Conservation (phyloP, 768 basidiomycete species). For the Suillus weaverae region DNA sequence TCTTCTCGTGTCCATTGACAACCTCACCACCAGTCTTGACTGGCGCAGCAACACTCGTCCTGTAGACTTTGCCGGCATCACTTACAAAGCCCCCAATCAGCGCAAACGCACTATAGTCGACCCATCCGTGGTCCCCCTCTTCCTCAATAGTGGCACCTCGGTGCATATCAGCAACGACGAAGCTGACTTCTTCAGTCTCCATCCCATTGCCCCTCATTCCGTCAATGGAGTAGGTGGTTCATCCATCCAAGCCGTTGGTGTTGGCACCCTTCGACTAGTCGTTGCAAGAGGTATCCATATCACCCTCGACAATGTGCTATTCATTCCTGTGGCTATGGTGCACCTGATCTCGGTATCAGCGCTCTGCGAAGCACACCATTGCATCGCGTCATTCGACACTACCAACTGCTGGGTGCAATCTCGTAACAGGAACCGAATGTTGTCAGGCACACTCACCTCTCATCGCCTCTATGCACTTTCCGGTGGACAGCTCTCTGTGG, state of each 20-base stretch:
- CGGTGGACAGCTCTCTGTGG: not conserved
- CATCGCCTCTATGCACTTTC: not conserved
- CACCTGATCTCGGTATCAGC: slow-evolving; percentile 22
- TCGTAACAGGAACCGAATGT: not conserved
- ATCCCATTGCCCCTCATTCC: slow-evolving; percentile 20
- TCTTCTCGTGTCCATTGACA: not conserved
- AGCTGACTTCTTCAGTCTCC: slow-evolving; percentile 26
- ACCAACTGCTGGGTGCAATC: slow-evolving; percentile 11
- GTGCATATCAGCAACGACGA: slow-evolving; percentile 24
- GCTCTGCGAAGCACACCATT: slow-evolving; percentile 13
- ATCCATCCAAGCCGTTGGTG: slow-evolving; percentile 22
- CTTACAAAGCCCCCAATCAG: not conserved
- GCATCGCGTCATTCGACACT: slow-evolving; percentile 19
- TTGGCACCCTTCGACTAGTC: slow-evolving; percentile 25
- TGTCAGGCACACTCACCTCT: slow-evolving; percentile 3
- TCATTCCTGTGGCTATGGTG: slow-evolving; percentile 17
- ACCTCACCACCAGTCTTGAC: too few relatives aligned
- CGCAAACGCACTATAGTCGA: not conserved
- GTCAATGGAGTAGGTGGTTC: slow-evolving; percentile 32
- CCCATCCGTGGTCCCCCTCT: slow-evolving; percentile 13
- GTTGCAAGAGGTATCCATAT: slow-evolving; percentile 14
- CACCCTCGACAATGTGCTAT: slow-evolving; percentile 14
- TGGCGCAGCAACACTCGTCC: too few relatives aligned
- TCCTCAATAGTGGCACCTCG: slow-evolving; percentile 29
- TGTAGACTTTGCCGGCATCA: not conserved